Base-by-base conservation (phyloP, 2,329 filamentous ascomycete genomes). In the Penicillium sp. region DNA sequence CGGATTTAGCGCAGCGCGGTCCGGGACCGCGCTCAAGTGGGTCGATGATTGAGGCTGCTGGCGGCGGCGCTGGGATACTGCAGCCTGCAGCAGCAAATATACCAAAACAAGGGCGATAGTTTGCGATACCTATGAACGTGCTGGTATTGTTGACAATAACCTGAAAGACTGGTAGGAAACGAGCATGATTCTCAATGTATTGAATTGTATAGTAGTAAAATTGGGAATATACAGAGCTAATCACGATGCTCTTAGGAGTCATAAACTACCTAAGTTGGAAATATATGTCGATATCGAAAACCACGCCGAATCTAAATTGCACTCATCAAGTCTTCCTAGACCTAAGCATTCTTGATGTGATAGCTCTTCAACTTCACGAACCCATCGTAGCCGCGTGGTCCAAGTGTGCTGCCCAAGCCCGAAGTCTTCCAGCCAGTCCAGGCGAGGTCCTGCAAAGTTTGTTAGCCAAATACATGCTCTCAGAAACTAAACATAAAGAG, bases 381-480 rank as follows among this genome's bases (percentile, higher is more conserved):
- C 70, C 94, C 90, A 68, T 96, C 92, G 71, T 93, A 97, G 13
- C 91, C 93, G 69, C 91, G 94, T 66, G 82, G 88, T 77, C 91
- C 92, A 69, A 97, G 79, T 9, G 92, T 96, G 69, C 90, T 88
- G 35, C 93, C 93, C 77, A 90, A 91, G 61, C 93, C 92, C 55
- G 92, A 96, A 73, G 95, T 90, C 81, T 96, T 97, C 91, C 91
- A 96, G 6, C 93, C 93, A 3, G 91, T 93, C 91, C 91, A 95
- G 10, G 91, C 91, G 66, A 95, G 84, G 75, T 95, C 91, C 90
- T 93, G 41, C 13, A 9, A 2, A 66, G 18, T 7, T 7, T 24
- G 39, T 62, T 37, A 61, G 55, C 14, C 3, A 18, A 27, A 4
- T 19, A 11, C 19, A 14, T 33, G 13, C 16, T 13, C 16, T 18